Conservation (phyloP, 345 rosid species). For the Anastatica hierochuntica region DNA sequence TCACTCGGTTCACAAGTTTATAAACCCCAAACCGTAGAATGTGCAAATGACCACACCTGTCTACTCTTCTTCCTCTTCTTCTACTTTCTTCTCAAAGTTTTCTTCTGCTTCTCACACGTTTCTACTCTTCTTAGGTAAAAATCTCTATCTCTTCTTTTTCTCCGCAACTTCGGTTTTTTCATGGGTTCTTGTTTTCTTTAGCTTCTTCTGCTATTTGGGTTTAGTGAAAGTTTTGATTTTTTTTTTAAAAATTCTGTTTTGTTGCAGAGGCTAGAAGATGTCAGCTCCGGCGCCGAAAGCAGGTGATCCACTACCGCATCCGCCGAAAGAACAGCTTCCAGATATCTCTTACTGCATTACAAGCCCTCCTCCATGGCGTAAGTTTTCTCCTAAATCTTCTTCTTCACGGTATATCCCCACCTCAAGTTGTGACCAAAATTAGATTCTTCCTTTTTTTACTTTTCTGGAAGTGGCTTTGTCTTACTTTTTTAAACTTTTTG, state of each 20-base stretch:
- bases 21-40: too few species aligned
- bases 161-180: too few species aligned
- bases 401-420: conserved; percentile 5
- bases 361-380: conserved; percentile 98
- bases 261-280: conserved; percentile 30
- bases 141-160: too few species aligned
- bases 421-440: neutral
- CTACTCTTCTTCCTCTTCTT: too few species aligned
- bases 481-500: conserved; percentile 11
- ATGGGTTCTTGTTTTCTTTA: too few species aligned
- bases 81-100: too few species aligned
- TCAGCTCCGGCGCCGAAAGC: conserved; percentile 45
- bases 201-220: too few species aligned
- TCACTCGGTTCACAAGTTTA: conserved; percentile 23
- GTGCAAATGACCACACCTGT: too few species aligned
- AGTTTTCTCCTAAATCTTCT: conserved; percentile 33
- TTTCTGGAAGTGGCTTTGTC: neutral
- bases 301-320: conserved; percentile 56
- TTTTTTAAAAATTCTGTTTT: too few species aligned
- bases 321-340: conserved; percentile 81
- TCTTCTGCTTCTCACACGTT: too few species aligned
- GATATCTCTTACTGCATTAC: conserved; percentile 67
- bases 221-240: too few species aligned
- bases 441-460: neutral
- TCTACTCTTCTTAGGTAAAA: too few species aligned